These are phyloP conservation scores for Sarocladiaceae sp. DNA, from an alignment of 2,329 filamentous ascomycete genomes.

Conservation along the genomic window DNA sequence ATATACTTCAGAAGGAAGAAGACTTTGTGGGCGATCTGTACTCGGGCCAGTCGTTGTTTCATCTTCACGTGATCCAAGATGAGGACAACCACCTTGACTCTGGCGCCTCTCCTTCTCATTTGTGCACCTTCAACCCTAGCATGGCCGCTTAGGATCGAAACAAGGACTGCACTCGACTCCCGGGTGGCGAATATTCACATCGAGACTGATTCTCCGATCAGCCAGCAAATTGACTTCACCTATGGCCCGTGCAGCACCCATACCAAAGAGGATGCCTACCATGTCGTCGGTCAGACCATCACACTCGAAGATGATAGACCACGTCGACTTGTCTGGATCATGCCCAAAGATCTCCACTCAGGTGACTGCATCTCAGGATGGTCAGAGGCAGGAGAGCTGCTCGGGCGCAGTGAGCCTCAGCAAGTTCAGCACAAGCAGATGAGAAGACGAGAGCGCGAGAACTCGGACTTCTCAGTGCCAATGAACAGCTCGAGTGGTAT, in stretches of 20 bases:
- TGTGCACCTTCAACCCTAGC: neutral
- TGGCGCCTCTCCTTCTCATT: neutral
- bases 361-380: slow-evolving; percentile 38
- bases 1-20: neutral
- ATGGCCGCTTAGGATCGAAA: neutral
- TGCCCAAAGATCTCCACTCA: slow-evolving; percentile 17
- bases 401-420: slow-evolving; percentile 32
- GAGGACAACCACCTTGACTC: neutral
- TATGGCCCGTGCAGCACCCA: slow-evolving; percentile 18
- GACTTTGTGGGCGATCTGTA: neutral
- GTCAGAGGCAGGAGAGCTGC: slow-evolving; percentile 22
- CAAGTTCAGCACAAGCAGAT: slow-evolving; percentile 14
- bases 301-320: slow-evolving; percentile 10
- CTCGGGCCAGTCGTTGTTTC: neutral
- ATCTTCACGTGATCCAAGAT: too few species aligned
- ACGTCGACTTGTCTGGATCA: slow-evolving; percentile 21
- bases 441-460: slow-evolving; percentile 31
- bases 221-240: slow-evolving; percentile 13
- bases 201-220: neutral
- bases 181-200: neutral
- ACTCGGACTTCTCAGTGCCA: slow-evolving; percentile 29
- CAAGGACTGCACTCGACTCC: neutral
- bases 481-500: slow-evolving; percentile 31
- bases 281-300: slow-evolving; percentile 14
- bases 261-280: slow-evolving; percentile 14